Evolutionary conservation across 441 rosid genomes (phyloP).

Genomic region (Erysimum cheiri): DNA sequence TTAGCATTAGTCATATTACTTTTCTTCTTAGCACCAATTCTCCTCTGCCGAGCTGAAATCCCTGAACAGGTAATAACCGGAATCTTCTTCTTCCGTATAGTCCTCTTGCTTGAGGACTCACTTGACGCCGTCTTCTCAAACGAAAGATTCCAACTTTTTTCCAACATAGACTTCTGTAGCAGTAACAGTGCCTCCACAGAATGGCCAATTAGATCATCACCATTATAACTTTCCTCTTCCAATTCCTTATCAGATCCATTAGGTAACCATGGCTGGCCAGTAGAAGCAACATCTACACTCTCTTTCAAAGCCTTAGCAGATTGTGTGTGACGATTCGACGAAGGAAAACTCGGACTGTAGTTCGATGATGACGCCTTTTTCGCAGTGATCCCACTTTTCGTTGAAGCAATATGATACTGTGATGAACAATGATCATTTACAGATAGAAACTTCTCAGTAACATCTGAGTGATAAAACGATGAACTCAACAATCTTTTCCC

Average conservation of each 20-base stretch:
- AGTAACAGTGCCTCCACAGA: conserved; percentile 83
- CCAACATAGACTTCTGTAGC: conserved; percentile 91
- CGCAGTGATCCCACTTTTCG: conserved; percentile 53
- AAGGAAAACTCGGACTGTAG: conserved; percentile 57
- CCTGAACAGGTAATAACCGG: conserved; percentile 72
- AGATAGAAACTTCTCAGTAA: conserved; percentile 60
- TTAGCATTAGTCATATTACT: conserved; percentile 43
- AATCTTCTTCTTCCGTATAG: conserved; percentile 47
- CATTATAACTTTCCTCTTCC: conserved; percentile 47
- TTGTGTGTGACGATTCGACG: conserved; percentile 52
- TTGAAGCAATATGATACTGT: conserved; percentile 51
- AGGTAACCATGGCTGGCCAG: conserved; percentile 49
- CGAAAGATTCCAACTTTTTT: conserved; percentile 93
- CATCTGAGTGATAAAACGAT: conserved; percentile 65
- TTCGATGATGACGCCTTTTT: conserved; percentile 55
- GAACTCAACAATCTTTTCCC: conserved; percentile 83
- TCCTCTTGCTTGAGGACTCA: conserved; percentile 42
- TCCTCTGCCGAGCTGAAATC: conserved; percentile 81
- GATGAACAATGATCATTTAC: conserved; percentile 58
- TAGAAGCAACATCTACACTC: conserved; percentile 53
- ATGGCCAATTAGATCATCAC: conserved; percentile 50
- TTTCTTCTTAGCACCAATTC: conserved; percentile 62
- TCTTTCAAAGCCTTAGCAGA: conserved; percentile 71
- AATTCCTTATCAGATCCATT: conserved; percentile 49
- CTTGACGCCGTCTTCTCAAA: conserved; percentile 52